A percentile compares a stretch with the other conserved stretches of the same genome.
phyloP scores from a whole-genome alignment of 2,329 filamentous ascomycete genomes.

The Penicillium sp. region DNA sequence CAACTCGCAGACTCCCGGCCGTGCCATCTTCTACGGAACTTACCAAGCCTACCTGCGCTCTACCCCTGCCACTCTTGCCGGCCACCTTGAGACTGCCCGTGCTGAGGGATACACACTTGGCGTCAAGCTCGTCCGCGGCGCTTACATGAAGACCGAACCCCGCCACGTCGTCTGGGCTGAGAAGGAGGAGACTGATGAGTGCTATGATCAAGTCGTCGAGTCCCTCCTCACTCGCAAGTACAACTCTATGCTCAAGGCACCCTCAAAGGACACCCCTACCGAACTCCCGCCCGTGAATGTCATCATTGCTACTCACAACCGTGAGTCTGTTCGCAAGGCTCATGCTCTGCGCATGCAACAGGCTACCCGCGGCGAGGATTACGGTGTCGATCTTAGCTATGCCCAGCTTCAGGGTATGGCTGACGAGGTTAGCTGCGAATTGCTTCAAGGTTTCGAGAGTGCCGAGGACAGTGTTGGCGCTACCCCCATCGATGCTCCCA shows the following conservation, averaged over 20 bases:
- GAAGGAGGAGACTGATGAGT: slow-evolving; percentile 50
- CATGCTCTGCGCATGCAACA: slow-evolving; percentile 48
- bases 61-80: slow-evolving; percentile 46
- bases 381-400: slow-evolving; percentile 55
- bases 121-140: slow-evolving; percentile 55
- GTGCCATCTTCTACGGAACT: slow-evolving; percentile 56
- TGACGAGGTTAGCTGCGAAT: slow-evolving; percentile 73
- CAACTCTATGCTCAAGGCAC: slow-evolving; percentile 52
- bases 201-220: slow-evolving; percentile 58
- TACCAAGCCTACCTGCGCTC: slow-evolving; percentile 56
- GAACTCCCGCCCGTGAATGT: slow-evolving; percentile 50
- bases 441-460: slow-evolving; percentile 48
- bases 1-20: slow-evolving; percentile 48
- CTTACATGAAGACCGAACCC: slow-evolving; percentile 53
- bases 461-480: slow-evolving; percentile 24
- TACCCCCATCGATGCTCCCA: slow-evolving; percentile 40
- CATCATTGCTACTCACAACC: slow-evolving; percentile 62
- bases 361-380: slow-evolving; percentile 45
- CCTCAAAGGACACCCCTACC: slow-evolving; percentile 38
- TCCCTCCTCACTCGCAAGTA: slow-evolving; percentile 61
- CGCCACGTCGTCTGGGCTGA: slow-evolving; percentile 48
- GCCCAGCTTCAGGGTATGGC: slow-evolving; percentile 94
- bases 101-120: slow-evolving; percentile 52
- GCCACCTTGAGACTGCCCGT: slow-evolving; percentile 48
- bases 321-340: slow-evolving; percentile 53